phyloP scores from a whole-genome alignment of 441 rosid species.

The Eutrema salsugineum region DNA sequence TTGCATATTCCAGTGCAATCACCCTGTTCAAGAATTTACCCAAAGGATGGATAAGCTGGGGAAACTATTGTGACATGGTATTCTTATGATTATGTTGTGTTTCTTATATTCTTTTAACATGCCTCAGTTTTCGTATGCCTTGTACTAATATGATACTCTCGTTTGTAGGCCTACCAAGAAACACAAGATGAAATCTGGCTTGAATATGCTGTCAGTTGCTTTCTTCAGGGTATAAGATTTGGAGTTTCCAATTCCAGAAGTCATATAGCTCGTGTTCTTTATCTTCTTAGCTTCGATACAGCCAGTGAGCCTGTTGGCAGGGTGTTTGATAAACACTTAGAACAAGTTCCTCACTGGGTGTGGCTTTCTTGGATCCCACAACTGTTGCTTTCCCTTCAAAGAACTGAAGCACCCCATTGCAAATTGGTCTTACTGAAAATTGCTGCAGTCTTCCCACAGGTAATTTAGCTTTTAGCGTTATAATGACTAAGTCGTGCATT shows the following conservation, averaged over 20 bases:
- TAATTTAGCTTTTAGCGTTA: constrained; percentile 15
- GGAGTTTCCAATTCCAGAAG: constrained; percentile 96
- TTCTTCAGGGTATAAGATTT: constrained; percentile 98
- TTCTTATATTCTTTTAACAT: constrained; percentile 2
- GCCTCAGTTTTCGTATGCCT: neutral
- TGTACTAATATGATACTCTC: constrained; percentile 11
- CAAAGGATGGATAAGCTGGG: constrained; percentile 99
- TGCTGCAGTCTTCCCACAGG: constrained; percentile 95
- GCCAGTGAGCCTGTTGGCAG: constrained; percentile 92
- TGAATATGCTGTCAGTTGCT: constrained; percentile 97
- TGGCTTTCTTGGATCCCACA: constrained; percentile 99
- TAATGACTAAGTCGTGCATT: constrained; percentile 14
- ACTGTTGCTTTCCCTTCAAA: constrained; percentile 93
- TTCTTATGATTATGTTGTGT: constrained; percentile 62
- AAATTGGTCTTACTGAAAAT: constrained; percentile 90
- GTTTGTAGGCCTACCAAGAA: constrained; percentile 83
- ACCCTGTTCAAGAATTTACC: constrained; percentile 87
- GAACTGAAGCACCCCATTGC: constrained; percentile 97
- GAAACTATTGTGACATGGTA: constrained; percentile 97
- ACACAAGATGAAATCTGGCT: constrained; percentile 92
- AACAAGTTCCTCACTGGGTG: constrained; percentile 97
- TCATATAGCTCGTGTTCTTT: constrained; percentile 95
- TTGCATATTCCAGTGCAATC: constrained; percentile 89
- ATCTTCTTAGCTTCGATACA: constrained; percentile 97
- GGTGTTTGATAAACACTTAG: constrained; percentile 91